These are phyloP conservation scores for Ilyonectria mors-panacis DNA, from an alignment of 2,329 filamentous ascomycete genomes.

Conservation along the genomic window DNA sequence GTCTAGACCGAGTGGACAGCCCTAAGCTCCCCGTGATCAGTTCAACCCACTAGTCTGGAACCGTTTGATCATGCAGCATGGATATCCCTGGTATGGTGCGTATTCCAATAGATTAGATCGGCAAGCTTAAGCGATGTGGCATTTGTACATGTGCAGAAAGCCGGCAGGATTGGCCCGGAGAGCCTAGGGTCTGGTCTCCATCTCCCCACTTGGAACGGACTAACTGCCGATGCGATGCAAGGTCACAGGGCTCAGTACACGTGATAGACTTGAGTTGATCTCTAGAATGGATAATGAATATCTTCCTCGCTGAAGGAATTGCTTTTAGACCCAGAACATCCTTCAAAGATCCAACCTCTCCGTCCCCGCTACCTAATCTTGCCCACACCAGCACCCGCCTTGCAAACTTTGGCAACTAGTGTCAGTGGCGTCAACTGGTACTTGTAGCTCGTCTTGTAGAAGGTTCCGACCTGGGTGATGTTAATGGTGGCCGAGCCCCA, in stretches of 20 bases:
- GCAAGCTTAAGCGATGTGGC: background rate
- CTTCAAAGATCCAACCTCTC: background rate
- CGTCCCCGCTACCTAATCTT: constrained; percentile 50
- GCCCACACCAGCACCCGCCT: constrained; percentile 62
- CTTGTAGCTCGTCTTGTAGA: constrained; percentile 63
- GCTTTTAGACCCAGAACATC: background rate
- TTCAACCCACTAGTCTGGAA: background rate
- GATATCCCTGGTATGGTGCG: background rate
- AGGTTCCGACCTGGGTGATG: constrained; percentile 66
- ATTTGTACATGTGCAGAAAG: background rate
- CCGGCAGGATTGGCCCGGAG: background rate
- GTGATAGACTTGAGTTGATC: fast-evolving
- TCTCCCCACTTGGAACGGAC: background rate
- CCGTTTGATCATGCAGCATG: background rate
- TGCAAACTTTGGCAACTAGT: constrained; percentile 59
- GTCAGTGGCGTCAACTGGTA: constrained; percentile 63
- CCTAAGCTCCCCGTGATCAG: background rate
- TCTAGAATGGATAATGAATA: background rate
- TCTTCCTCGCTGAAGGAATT: background rate
- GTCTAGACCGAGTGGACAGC: background rate
- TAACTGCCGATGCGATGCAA: background rate
- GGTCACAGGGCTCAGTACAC: background rate
- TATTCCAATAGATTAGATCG: background rate
- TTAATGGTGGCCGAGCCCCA: constrained; percentile 65
- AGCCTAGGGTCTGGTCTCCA: background rate